Evolutionary conservation across 163 green algal genomes (phyloP), one percentile per base, ranked within the genome.

Genomic region (Scenedesmus sp.): DNA sequence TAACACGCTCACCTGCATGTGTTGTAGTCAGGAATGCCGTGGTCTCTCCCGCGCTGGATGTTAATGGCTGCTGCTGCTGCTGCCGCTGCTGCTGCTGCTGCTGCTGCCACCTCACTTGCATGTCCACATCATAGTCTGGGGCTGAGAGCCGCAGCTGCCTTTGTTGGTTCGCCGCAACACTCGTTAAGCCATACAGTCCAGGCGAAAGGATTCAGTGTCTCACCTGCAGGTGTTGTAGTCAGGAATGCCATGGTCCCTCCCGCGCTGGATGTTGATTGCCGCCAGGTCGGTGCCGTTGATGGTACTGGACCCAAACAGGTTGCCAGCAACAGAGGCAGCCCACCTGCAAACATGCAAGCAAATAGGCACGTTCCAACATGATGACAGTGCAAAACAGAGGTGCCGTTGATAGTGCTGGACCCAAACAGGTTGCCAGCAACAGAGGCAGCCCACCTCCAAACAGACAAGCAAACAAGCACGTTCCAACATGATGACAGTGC

Each of bases 221-320:
- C n/a, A 46, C 85, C 91, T 83, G 54, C 74, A 74, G 16, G 87
- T 91, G 74, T 94, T 94, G 85, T 92, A 93, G n/a, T 74, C 76
- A 7, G 92, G 92, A 0, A 94, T 77, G 76, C 92, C 92, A 52
- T 93, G 91, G 88, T 94, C 92, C 46, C 92, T 84, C 2, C 89
- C 92, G 3, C 92, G 66, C 89, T 92, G 85, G 73, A 94, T 93
- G 77, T 94, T 94, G 70, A 94, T 90, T 52, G 92, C 88, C 0
- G 82, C 26, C 3, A 94, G 73, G 74, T 94, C 92, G n/a, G 91
- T 92, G 70, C 82, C 74, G 6, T 74, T 88, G 10, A 76, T 15
- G 66, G 83, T 76, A 20, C n/a, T 26, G 54, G 34, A 59, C 18
- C 82, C 82, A 59, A 59, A 88, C 83, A 88, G 10, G 57, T 77